Evolutionary conservation across 129 eudicot species (phyloP), one percentile per base, ranked within the genome.

Genomic region (Ambrosia trifida): DNA sequence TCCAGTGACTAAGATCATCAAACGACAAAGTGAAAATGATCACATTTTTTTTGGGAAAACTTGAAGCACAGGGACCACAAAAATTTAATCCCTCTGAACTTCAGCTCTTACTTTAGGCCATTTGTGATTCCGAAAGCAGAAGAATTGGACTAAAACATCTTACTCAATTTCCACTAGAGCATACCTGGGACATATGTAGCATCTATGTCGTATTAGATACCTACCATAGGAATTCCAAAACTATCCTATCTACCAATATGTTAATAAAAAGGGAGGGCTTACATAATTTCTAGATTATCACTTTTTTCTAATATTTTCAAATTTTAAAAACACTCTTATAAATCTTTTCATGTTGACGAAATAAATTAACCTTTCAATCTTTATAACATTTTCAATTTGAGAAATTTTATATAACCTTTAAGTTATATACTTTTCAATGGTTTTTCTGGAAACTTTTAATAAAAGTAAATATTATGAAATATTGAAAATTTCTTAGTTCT

Each of bases 81-180:
- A 24, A 7, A 38, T 57, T 56, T 56, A 58, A n/a, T 18, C 47
- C 58, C 19, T 44, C 33, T 72, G 49, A 44, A 17, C 20, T 30
- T 72, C 32, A 61, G 47, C 60, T 66, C 46, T 72, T 17, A 41
- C 24, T 16, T 72, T 72, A 43, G 18, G n/a, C 12, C 41, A 56
- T 70, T 33, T 43, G 13, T 50, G 20, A 50, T 50, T 67, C 57
- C 28, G 14, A 46, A 5, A 47, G 54, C 70, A 66, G 54, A 66
- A 19, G 38, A 66, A 66, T 6, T 20, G 41, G 16, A 47, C 59
- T 24, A 68, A 68, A 16, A 50, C 10, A 46, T 47, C 60, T 4
- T 17, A 7, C 49, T 59, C 68, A 72, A 49, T 31, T 7, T 11
- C 31, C 46, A 72, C 36, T 46, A 11, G 24, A 40, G 9, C 44